Base-by-base conservation (phyloP, 129 eudicot genomes). In the Artemisia annua region DNA sequence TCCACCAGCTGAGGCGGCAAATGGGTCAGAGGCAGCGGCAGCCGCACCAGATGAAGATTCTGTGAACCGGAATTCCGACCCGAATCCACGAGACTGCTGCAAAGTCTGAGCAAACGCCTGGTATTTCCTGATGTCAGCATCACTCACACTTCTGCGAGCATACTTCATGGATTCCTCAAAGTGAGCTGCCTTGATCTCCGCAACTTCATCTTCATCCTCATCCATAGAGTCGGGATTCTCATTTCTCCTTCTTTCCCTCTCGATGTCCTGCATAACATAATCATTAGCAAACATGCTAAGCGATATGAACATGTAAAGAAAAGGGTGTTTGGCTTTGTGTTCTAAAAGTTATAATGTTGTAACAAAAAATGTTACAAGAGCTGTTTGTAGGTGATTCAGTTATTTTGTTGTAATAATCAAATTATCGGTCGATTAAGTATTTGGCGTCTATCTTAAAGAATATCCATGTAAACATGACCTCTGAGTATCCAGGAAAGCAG, bases 121-220 rank as follows among this genome's bases (percentile, higher is more conserved):
- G 78, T 89, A 89, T 66, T 89, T 89, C 63, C 96, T 85, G 5
- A 89, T 80, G 62, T 89, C 92, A 15, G 92, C 89, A 75, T 86
- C 96, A 57, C 97, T 88, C 63, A 88, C 95, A 84, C 97, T 91
- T 77, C 97, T 86, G 5, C 97, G 91, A 0, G 97, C 97, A 66
- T 69, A 87, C 53, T 90, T 90, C 97, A 90, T 90, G 5, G 97
- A 84, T 75, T 88, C 96, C 92, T 88, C 97, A 51, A 88, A 88
- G 66, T 88, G 96, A 0, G 96, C 86, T 14, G 93, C 83, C 88
- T 83, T 89, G 14, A 89, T 89, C 73, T 86, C 88, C 0, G 90
- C 74, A 12, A 89, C 86, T 52, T 89, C 96, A 1, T 89, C 96
- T 10, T 82, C 89, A 26, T 89, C 96, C 79, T 90, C 93, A 18